These are phyloP conservation scores for bread wheat (Triticum aestivum) DNA, from an alignment of 176 grass and related monocot genomes.

Conservation along the genomic window IWGSC_CS_RefSeq_v2.1 NC_057802.1:329830346-329830845, in stretches of 20 bases:
- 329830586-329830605: too few relatives aligned
- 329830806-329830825: constrained; percentile 73
- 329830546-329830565: constrained; percentile 21
- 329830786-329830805: constrained; percentile 29
- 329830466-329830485: constrained; percentile 35
- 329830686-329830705: not conserved
- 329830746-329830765: constrained; percentile 3
- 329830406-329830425: constrained; percentile 32
- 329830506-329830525: constrained; percentile 31
- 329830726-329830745: constrained; percentile 10
- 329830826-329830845: constrained; percentile 96
- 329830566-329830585: too few relatives aligned
- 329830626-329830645: not conserved
- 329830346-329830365: constrained; percentile 37
- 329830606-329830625: not conserved
- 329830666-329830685: too few relatives aligned
- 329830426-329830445: constrained; percentile 7
- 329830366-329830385: constrained; percentile 45
- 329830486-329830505: constrained; percentile 32
- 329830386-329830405: constrained; percentile 49
- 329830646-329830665: not conserved
- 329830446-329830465: constrained; percentile 37
- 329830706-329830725: not conserved
- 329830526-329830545: constrained; percentile 24
- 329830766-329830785: constrained; percentile 27